phyloP scores from a whole-genome alignment of 1,139 yeast species.

The Hanseniaspora sp. region DNA sequence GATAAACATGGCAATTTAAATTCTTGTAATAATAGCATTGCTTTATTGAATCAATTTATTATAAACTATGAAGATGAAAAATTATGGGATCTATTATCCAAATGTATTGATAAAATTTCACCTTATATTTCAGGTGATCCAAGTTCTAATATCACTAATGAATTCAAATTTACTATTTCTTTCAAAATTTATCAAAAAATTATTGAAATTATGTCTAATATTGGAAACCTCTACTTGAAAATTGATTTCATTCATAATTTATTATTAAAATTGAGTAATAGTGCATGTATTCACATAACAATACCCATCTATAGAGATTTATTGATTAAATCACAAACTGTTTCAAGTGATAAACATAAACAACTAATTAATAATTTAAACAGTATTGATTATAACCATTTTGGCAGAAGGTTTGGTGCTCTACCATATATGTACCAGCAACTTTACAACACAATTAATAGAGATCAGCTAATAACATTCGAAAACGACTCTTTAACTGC shows the following conservation, averaged over 20 bases:
- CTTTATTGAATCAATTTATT: slow-evolving; percentile 3
- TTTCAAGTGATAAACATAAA: not conserved
- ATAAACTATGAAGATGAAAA: not conserved
- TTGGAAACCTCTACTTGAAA: not conserved
- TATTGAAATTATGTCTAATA: not conserved
- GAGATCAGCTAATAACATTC: not conserved
- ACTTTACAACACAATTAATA: not conserved
- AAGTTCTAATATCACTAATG: not conserved
- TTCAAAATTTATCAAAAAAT: slow-evolving; percentile 9
- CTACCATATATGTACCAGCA: slow-evolving; percentile 12
- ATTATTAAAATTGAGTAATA: slow-evolving; percentile 2
- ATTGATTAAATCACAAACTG: not conserved
- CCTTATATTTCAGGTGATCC: slow-evolving; percentile 13
- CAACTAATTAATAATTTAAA: not conserved
- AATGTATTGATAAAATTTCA: not conserved
- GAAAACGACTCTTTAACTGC: slow-evolving; percentile 1
- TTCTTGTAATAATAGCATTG: not conserved
- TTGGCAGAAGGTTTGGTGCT: slow-evolving; percentile 15
- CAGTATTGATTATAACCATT: slow-evolving; percentile 2
- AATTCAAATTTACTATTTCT: not conserved
- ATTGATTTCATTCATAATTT: slow-evolving; percentile 2
- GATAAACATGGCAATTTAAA: not conserved
- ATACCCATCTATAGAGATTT: slow-evolving; percentile 3
- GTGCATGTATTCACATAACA: slow-evolving; percentile 14
- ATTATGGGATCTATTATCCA: not conserved